Conservation (phyloP, 768 basidiomycete species). For the Sporobolomyces phaffii region DNA sequence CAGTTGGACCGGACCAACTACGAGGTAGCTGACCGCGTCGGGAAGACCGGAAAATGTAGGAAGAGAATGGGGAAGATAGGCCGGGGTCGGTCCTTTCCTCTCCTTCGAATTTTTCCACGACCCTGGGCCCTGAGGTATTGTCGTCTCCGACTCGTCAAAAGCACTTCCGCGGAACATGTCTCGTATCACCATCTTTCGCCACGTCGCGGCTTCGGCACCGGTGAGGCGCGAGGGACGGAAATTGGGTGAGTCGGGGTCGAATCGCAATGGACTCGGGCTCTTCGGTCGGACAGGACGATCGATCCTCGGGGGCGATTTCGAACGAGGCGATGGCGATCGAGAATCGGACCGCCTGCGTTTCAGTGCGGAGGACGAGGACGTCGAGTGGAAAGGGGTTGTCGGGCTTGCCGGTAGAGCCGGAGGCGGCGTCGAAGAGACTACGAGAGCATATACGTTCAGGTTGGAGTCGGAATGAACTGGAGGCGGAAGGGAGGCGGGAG, state of each 20-base stretch:
- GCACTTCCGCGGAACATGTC: conserved; percentile 45
- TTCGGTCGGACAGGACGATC: neutral
- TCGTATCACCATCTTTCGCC: conserved; percentile 41
- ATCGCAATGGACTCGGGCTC: neutral
- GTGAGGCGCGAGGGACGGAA: conserved; percentile 19
- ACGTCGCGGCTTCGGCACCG: conserved; percentile 9
- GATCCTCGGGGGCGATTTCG: conserved; percentile 22
- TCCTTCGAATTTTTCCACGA: too few species aligned
- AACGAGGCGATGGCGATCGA: conserved; percentile 17
- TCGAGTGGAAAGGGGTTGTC: neutral
- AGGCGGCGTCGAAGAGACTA: too few species aligned
- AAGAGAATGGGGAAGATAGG: conserved; percentile 21
- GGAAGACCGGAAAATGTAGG: conserved; percentile 15
- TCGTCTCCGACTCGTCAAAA: conserved; percentile 2
- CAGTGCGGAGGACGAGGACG: neutral
- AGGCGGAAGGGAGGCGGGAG: conserved; percentile 6
- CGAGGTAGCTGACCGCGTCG: conserved; percentile 47
- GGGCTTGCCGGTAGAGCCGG: neutral
- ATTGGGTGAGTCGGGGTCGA: conserved; percentile 11
- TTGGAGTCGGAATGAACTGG: conserved; percentile 45
- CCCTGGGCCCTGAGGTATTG: neutral
- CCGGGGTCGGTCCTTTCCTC: conserved; percentile 17
- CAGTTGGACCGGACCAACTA: conserved; percentile 51
- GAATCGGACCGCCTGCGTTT: conserved; percentile 43
- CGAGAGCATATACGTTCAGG: conserved; percentile 60